Conservation (phyloP, 768 basidiomycete genomes). For the Harrya chromipes region DNA sequence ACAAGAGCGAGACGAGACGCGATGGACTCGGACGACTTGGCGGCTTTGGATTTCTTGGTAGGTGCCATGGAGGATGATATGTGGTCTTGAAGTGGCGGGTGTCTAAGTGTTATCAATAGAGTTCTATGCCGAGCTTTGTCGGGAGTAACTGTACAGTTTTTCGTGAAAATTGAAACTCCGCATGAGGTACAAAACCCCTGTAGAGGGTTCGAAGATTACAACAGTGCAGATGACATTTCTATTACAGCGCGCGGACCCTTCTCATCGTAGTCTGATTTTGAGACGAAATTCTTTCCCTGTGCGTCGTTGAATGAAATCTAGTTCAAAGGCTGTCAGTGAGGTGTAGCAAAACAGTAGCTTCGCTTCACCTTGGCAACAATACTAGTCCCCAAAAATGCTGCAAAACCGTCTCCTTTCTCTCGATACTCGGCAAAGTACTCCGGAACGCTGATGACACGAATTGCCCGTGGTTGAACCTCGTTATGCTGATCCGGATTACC, state of each 20-base stretch:
- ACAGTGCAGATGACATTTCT: slow-evolving; percentile 70
- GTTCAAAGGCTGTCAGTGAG: neutral
- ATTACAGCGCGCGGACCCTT: slow-evolving; percentile 74
- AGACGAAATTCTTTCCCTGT: slow-evolving; percentile 65
- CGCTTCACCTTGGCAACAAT: slow-evolving; percentile 76
- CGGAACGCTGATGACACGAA: slow-evolving; percentile 65
- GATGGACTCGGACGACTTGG: slow-evolving; percentile 94
- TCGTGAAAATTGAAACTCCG: slow-evolving; percentile 22
- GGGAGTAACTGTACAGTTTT: slow-evolving; percentile 32
- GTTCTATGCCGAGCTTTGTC: slow-evolving; percentile 17
- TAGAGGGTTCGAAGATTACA: slow-evolving; percentile 38
- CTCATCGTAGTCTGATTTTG: slow-evolving; percentile 72
- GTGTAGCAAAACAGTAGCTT: slow-evolving; percentile 4
- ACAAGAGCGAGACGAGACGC: slow-evolving; percentile 89
- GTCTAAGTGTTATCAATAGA: slow-evolving; percentile 2
- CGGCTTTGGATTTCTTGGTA: slow-evolving; percentile 90
- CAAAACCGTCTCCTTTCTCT: slow-evolving; percentile 77
- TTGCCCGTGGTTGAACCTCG: slow-evolving; percentile 67
- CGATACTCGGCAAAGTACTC: slow-evolving; percentile 92
- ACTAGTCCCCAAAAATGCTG: slow-evolving; percentile 77
- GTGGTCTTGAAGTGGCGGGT: slow-evolving; percentile 12
- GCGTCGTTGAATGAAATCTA: slow-evolving; percentile 76
- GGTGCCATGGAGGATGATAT: slow-evolving; percentile 72
- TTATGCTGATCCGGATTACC: slow-evolving; percentile 60
- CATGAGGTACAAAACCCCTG: slow-evolving; percentile 7